Evolutionary conservation across 495 filamentous ascomycete species (phyloP), one percentile per base, ranked within the genome.

Genomic region (Penicillium paradoxum): DNA sequence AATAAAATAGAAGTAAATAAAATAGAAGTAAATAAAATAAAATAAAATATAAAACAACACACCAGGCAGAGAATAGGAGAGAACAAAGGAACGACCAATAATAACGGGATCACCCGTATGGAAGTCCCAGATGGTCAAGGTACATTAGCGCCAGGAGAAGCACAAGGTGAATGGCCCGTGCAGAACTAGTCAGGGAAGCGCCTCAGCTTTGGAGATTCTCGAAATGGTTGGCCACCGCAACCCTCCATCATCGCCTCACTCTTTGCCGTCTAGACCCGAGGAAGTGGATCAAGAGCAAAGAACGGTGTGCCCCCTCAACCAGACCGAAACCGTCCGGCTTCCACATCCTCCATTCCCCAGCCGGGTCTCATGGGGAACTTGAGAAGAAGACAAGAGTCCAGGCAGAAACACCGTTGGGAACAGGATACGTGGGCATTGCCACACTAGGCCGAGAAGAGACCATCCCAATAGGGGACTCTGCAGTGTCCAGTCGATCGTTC

Each of bases 211-310:
- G 38, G 39, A 38, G 38, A 34, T 43, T 51, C 49, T 51, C 38
- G 27, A 43, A 53, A 53, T 53, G 51, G 38, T 38, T 45, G 51
- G 51, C 51, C 51, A 46, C 25, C 39, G 51, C 51, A 32, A 22
- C 51, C 51, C 51, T 47, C 51, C 51, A 38, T 46, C 51, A 38
- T 47, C 33, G 51, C 51, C 51, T 53, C 51, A 53, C 51, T 45
- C 27, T 45, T 19, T 38, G 21, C 46, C 19, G 29, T 34, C 49
- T 43, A 33, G 27, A 43, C 48, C 48, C 48, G 38, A 40, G 29
- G 37, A 32, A 18, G 33, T 49, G 34, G 45, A 48, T 30, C 24
- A 19, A 13, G 45, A 25, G 45, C 43, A 36, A 49, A 38, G 33
- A 27, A 49, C 46, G 46, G 46, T 49, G 46, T 25, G 27, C 10